These are phyloP conservation scores for Acidiella bohemica DNA, from an alignment of 495 filamentous ascomycete genomes.

Conservation along the genomic window DNA sequence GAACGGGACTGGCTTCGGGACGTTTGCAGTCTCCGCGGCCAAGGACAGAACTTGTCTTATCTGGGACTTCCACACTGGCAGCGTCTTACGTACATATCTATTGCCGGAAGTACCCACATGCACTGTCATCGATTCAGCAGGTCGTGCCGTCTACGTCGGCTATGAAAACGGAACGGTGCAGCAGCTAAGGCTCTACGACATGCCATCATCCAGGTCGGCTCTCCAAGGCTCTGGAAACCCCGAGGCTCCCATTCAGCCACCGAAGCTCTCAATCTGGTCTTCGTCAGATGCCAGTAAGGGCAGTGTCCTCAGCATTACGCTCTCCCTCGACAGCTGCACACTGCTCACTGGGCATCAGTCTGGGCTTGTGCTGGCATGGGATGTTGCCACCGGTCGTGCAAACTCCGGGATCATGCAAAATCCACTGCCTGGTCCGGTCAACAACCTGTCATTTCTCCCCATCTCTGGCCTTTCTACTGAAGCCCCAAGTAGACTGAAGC, in stretches of 20 bases:
- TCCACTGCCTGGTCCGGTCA: constrained; percentile 55
- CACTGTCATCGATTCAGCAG: constrained; percentile 65
- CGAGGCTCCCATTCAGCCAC: constrained; percentile 20
- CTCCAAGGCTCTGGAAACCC: constrained; percentile 17
- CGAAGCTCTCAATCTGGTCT: constrained; percentile 42
- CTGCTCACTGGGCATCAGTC: constrained; percentile 69
- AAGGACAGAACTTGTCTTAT: constrained; percentile 70
- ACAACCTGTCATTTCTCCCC: constrained; percentile 58
- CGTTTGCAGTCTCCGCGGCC: constrained; percentile 63
- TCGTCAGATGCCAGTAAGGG: constrained; percentile 48
- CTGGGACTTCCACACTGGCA: constrained; percentile 78
- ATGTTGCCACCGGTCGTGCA: constrained; percentile 52
- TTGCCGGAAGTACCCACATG: constrained; percentile 58
- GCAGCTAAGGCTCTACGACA: constrained; percentile 57
- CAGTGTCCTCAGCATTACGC: constrained; percentile 44
- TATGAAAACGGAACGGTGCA: constrained; percentile 76
- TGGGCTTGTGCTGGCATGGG: constrained; percentile 71
- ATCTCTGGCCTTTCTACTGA: constrained; percentile 43
- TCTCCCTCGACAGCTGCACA: constrained; percentile 72
- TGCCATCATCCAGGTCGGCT: constrained; percentile 5
- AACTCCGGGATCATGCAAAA: constrained; percentile 49
- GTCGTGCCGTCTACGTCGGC: constrained; percentile 68
- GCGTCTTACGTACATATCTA: constrained; percentile 62
- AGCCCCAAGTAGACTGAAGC: constrained; percentile 32
- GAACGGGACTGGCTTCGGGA: constrained; percentile 52